A percentile compares a stretch with the other conserved stretches of the same genome.
Evolutionary conservation across 371 early-diverging fungal species (phyloP).

Genomic region (Apophysomyces variabilis): DNA sequence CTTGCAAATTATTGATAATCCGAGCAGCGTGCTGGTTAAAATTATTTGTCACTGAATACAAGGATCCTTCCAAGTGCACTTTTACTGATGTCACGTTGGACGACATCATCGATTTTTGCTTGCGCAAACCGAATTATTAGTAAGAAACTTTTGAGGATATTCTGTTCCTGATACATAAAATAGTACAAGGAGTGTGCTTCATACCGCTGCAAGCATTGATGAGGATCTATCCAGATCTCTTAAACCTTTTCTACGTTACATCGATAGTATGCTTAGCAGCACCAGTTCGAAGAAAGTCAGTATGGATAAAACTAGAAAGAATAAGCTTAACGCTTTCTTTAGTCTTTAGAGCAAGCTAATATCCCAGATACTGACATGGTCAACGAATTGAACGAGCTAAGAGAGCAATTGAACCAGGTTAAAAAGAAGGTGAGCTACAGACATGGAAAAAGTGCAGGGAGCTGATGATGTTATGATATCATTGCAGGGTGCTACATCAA

Average conservation of each 20-base stretch:
- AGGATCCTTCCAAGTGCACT: slow-evolving; percentile 14
- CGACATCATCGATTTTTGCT: slow-evolving; percentile 41
- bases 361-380: slow-evolving; percentile 11
- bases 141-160: slow-evolving; percentile 21
- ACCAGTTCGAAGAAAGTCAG: slow-evolving; percentile 24
- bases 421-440: slow-evolving; percentile 1
- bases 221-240: slow-evolving; percentile 22
- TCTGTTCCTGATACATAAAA: not conserved
- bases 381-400: slow-evolving; percentile 26
- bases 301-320: not conserved
- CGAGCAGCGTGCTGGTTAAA: slow-evolving; percentile 46
- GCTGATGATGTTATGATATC: not conserved
- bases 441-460: not conserved
- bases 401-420: slow-evolving; percentile 26
- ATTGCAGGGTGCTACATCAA: slow-evolving; percentile 5
- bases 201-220: slow-evolving; percentile 23
- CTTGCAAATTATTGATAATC: not conserved
- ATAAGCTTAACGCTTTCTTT: not conserved
- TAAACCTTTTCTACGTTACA: slow-evolving; percentile 39
- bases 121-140: slow-evolving; percentile 46
- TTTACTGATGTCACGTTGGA: slow-evolving; percentile 31
- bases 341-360: not conserved
- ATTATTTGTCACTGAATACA: slow-evolving; percentile 32
- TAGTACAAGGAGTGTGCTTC: slow-evolving; percentile 42
- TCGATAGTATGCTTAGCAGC: slow-evolving; percentile 36